These are phyloP conservation scores for Colletotrichum ledebouriae DNA, from an alignment of 2,329 filamentous ascomycete genomes.

Conservation along the genomic window DNA sequence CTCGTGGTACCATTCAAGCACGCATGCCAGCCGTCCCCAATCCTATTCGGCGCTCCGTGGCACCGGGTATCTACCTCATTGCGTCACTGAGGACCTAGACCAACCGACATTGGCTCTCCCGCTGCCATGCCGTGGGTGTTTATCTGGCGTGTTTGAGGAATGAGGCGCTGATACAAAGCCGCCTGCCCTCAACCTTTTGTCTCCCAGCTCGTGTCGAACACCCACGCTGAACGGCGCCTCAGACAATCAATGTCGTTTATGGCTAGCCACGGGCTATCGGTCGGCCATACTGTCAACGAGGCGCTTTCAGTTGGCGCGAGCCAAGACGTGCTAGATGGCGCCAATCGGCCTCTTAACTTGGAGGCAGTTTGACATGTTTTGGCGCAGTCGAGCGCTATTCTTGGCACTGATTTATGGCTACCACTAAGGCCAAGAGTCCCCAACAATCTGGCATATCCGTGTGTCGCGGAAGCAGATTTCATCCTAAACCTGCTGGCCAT, in stretches of 20 bases:
- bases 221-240: not conserved
- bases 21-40: constrained; percentile 6
- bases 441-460: constrained; percentile 11
- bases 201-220: constrained; percentile 9
- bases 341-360: constrained; percentile 1
- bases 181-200: constrained; percentile 11
- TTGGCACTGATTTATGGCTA: constrained; percentile 24
- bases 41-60: constrained; percentile 20
- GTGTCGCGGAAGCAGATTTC: constrained; percentile 18
- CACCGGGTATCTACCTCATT: constrained; percentile 40
- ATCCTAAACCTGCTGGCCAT: not conserved
- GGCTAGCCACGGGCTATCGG: constrained; percentile 32
- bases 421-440: constrained; percentile 35
- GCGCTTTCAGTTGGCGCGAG: constrained; percentile 29
- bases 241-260: constrained; percentile 16
- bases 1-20: constrained; percentile 26
- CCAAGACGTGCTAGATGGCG: constrained; percentile 26
- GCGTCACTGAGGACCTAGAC: constrained; percentile 28
- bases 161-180: not conserved
- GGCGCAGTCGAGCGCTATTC: constrained; percentile 1
- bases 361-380: not conserved
- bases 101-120: constrained; percentile 12
- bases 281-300: constrained; percentile 33
- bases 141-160: constrained; percentile 15
- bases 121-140: not conserved